phyloP scores from a whole-genome alignment of 148 eudicot genomes.

The Heliosperma pusillum region DNA sequence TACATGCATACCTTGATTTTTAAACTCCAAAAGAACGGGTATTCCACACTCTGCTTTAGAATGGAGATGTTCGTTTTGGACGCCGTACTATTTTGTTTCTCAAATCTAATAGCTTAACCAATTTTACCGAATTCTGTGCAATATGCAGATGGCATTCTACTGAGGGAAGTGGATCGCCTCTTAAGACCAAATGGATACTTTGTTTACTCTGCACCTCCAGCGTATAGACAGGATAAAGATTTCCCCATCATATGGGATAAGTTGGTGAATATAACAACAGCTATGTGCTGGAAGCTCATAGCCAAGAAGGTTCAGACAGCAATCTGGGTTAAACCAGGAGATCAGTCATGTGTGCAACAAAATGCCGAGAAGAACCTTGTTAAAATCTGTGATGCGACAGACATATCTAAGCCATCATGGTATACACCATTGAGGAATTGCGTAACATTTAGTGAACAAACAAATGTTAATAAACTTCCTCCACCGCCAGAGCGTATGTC shows the following conservation, averaged over 20 bases:
- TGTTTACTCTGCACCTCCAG: conserved; percentile 96
- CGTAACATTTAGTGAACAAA: conserved; percentile 34
- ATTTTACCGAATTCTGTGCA: background rate
- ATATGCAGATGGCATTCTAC: conserved; percentile 70
- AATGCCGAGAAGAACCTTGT: conserved; percentile 66
- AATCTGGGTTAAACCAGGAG: conserved; percentile 77
- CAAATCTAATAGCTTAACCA: background rate
- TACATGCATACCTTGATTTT: background rate
- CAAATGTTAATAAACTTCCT: conserved; percentile 48
- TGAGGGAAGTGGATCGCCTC: conserved; percentile 82
- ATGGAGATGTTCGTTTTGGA: background rate
- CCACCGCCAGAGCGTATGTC: conserved; percentile 84
- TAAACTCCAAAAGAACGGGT: background rate
- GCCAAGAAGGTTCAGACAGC: conserved; percentile 91
- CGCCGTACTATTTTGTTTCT: too few relatives aligned
- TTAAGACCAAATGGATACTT: conserved; percentile 87
- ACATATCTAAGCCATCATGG: conserved; percentile 65
- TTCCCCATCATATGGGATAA: conserved; percentile 82
- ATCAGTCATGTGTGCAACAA: conserved; percentile 56
- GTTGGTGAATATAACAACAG: conserved; percentile 62
- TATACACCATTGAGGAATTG: conserved; percentile 69
- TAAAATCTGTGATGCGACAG: conserved; percentile 55
- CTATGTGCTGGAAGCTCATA: conserved; percentile 94
- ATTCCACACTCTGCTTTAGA: background rate
- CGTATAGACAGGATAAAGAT: conserved; percentile 90